A percentile compares a stretch with the other conserved stretches of the same genome.
Conservation (phyloP, 2,329 filamentous ascomycete genomes). For the Trichoderma breve region DNA sequence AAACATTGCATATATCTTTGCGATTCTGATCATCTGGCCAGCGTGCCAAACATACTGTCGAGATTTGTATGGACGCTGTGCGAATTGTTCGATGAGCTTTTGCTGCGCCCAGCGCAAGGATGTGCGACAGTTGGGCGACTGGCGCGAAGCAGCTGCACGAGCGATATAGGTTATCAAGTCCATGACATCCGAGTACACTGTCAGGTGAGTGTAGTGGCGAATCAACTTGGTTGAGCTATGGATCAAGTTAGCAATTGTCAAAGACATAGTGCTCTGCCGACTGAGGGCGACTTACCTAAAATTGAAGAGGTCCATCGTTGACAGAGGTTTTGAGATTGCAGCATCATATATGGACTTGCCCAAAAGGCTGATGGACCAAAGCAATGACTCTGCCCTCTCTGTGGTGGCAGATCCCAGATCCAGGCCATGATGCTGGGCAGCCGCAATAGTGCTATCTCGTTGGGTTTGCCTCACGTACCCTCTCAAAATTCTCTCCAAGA, state of each 20-base stretch:
- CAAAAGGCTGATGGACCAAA: conserved; percentile 24
- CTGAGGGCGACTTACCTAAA: conserved; percentile 28
- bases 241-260: not conserved
- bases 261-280: not conserved
- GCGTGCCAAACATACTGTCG: conserved; percentile 32
- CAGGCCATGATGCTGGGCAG: conserved; percentile 28
- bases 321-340: not conserved
- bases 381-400: conserved; percentile 22
- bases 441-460: conserved; percentile 29
- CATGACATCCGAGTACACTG: conserved; percentile 29
- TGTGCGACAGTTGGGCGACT: not conserved
- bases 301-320: conserved; percentile 30
- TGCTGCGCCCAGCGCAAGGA: conserved; percentile 26
- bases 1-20: conserved; percentile 31
- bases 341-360: not conserved
- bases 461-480: conserved; percentile 22
- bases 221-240: conserved; percentile 25
- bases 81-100: conserved; percentile 26
- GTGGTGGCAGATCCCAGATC: conserved; percentile 20
- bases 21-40: conserved; percentile 31
- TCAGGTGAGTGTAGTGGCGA: conserved; percentile 33
- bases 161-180: conserved; percentile 33
- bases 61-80: conserved; percentile 23
- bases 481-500: conserved; percentile 33
- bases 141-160: conserved; percentile 24